phyloP scores from a whole-genome alignment of 768 basidiomycete species.

The Pleurotus cornucopiae region DNA sequence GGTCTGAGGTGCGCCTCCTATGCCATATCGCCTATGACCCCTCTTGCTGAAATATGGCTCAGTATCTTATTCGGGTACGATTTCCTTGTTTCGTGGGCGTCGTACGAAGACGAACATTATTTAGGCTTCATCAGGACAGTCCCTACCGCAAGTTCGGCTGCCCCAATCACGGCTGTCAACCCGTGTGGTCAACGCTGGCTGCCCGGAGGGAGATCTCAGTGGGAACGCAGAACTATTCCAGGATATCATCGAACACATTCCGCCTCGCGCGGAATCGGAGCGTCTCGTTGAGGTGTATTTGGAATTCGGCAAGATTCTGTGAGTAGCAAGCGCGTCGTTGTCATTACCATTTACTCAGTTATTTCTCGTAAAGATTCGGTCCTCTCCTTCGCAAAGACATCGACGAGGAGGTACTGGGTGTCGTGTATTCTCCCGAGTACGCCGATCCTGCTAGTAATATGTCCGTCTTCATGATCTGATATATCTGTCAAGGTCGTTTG shows the following conservation, averaged over 20 bases:
- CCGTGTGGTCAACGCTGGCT: constrained; percentile 32
- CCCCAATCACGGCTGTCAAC: constrained; percentile 32
- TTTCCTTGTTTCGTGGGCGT: background rate
- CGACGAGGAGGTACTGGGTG: constrained; percentile 49
- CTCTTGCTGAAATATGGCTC: constrained; percentile 6
- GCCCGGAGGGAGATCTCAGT: constrained; percentile 25
- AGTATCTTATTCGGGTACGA: constrained; percentile 60
- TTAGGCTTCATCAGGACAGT: constrained; percentile 22
- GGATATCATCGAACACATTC: constrained; percentile 46
- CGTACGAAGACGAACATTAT: background rate
- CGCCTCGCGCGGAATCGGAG: constrained; percentile 54
- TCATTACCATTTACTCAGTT: constrained; percentile 1
- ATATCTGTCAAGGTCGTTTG: constrained; percentile 28
- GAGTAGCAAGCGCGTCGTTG: constrained; percentile 15
- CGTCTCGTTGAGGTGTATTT: constrained; percentile 63
- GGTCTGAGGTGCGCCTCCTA: constrained; percentile 52
- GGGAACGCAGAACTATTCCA: constrained; percentile 31
- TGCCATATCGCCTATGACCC: background rate
- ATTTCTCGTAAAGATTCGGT: constrained; percentile 39
- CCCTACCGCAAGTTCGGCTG: constrained; percentile 2
- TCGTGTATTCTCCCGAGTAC: constrained; percentile 52
- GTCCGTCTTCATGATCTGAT: background rate
- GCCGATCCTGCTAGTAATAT: constrained; percentile 6
- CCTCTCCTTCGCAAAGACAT: constrained; percentile 51
- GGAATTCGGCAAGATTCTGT: constrained; percentile 59